Conservation (phyloP, 345 rosid species). For the Turnera subulata region DNA sequence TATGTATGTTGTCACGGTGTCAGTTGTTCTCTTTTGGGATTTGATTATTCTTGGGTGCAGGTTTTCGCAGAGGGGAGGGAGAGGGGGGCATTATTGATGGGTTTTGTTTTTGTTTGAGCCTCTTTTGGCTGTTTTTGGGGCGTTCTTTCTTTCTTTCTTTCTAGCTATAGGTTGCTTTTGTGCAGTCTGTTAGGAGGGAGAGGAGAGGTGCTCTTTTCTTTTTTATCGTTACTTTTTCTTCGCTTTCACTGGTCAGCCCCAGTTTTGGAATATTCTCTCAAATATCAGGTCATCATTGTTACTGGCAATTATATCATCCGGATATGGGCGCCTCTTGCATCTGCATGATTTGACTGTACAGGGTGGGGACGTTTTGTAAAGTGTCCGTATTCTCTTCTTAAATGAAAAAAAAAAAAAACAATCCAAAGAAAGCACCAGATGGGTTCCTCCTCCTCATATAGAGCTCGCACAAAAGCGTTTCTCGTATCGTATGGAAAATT, state of each 20-base stretch:
- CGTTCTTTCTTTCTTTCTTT: background rate
- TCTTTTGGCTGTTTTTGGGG: conserved; percentile 16
- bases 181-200: background rate
- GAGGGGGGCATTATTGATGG: conserved; percentile 15
- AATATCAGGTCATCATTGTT: conserved; percentile 30
- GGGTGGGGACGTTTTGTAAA: background rate
- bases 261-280: conserved; percentile 18
- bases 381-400: too few relatives aligned
- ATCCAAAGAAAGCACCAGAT: too few relatives aligned
- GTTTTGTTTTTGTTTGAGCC: conserved; percentile 29
- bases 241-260: background rate
- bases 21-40: conserved; percentile 9
- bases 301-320: conserved; percentile 1
- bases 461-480: background rate
- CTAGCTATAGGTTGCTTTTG: background rate
- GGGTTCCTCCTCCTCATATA: background rate
- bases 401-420: too few relatives aligned
- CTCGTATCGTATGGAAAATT: too few relatives aligned
- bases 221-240: conserved; percentile 1
- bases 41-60: background rate
- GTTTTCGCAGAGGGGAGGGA: background rate
- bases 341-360: background rate
- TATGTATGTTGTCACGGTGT: background rate
- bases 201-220: background rate
- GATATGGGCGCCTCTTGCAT: background rate